phyloP scores from a whole-genome alignment of 345 rosid genomes.

The Conringia planisiliqua region DNA sequence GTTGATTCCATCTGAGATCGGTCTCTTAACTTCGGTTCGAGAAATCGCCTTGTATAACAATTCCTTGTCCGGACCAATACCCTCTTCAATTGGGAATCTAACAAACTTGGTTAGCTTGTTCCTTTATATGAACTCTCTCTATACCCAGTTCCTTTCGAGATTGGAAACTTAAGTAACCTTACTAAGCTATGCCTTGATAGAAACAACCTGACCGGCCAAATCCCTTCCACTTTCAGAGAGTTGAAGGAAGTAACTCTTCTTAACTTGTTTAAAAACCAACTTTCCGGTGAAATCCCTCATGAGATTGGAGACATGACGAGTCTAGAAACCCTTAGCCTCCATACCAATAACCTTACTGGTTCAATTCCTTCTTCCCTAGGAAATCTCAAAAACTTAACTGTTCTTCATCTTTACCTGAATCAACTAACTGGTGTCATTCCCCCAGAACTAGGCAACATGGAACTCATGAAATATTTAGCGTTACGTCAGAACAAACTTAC shows the following conservation, averaged over 20 bases:
- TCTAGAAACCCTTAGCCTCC: not conserved
- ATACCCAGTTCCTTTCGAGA: constrained; percentile 22
- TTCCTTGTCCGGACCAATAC: constrained; percentile 31
- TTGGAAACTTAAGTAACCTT: constrained; percentile 34
- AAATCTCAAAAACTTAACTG: too few species aligned
- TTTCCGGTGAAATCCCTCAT: constrained; percentile 22
- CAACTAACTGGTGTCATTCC: constrained; percentile 23
- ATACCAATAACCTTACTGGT: not conserved
- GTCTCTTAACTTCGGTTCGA: constrained; percentile 23
- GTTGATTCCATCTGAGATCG: constrained; percentile 25
- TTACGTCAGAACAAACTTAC: too few species aligned
- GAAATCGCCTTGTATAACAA: not conserved
- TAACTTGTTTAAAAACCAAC: not conserved
- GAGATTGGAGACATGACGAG: not conserved
- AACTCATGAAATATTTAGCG: too few species aligned
- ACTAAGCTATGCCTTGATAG: constrained; percentile 20
- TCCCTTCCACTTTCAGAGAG: constrained; percentile 31
- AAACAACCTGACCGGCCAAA: constrained; percentile 14
- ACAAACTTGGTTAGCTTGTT: constrained; percentile 24
- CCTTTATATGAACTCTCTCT: constrained; percentile 21
- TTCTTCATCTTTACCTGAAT: too few species aligned
- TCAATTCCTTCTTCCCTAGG: too few species aligned
- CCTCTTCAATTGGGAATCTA: constrained; percentile 23
- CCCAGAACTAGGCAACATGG: not conserved
- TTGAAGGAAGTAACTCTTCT: not conserved